Base-by-base conservation (phyloP, 208 protist species). In the Kentomonas sorsogonicus region DNA sequence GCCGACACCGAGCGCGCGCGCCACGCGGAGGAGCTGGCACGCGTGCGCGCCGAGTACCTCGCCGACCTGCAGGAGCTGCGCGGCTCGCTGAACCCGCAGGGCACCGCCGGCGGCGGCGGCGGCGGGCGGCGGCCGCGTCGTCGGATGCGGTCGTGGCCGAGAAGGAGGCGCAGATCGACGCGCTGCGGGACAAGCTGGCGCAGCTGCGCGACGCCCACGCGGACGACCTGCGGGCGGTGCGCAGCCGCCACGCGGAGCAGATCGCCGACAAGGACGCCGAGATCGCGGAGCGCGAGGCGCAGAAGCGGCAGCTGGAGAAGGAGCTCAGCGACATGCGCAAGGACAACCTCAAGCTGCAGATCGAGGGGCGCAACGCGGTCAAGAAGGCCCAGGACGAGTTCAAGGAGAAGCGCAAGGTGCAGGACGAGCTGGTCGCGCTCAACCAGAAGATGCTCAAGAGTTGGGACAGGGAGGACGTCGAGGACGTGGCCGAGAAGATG, bases 1-100 rank as follows among this genome's bases (percentile, higher is more conserved):
- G 44, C 33, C 20, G 67, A 78, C 20, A 69, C 38, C 34, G 60
- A 74, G 63, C 64, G 66, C 45, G 51, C 66, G 10, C 43, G 30
- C 34, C 74, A 80, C 66, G 70, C 75, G 29, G 67, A 79, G 25
- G 55, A 70, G 23, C 33, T 79, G 15, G 36, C 44, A 2, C 57
- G 61, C 18, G 54, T 51, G 30, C 56, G 68, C 25, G 41, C 58
- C 18, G 44, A 63, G 23, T 79, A 68, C 41, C 62, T 77, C 20
- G 50, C 67, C 5, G 71, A 82, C 23, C 41, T 79, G 39, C 48
- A 66, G 51, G 16, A 45, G 23, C 46, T 82, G 29, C 71, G 64
- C 20, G 68, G 72, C 33, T 59, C 68, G 20, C 25, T 80, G 1
- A 45, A 23, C 11, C 47, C 38, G 2, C 50, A 47, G 18, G 30